A percentile compares a stretch with the other conserved stretches of the same genome.
Evolutionary conservation across 1,139 yeast species (phyloP).

Genomic region (Blastobotrys arbuscula): DNA sequence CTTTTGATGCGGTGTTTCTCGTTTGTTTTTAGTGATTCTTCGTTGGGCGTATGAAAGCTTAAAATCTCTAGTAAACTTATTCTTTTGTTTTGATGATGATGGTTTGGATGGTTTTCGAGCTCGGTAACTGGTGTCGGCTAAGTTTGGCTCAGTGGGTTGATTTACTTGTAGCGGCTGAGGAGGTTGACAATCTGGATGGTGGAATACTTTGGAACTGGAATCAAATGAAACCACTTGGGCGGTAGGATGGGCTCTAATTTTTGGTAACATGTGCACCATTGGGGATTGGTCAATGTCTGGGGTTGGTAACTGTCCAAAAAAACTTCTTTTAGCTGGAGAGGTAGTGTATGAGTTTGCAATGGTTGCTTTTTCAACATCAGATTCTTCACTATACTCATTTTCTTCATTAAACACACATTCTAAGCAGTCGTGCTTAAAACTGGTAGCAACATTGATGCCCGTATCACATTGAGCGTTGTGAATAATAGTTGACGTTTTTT

Average conservation of each 20-base stretch:
- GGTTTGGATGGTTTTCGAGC: too few relatives aligned
- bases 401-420: too few relatives aligned
- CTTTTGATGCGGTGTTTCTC: slow-evolving; percentile 3
- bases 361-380: too few relatives aligned
- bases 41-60: neutral
- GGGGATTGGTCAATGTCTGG: neutral
- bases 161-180: slow-evolving; percentile 2
- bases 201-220: neutral
- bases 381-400: too few relatives aligned
- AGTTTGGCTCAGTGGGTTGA: neutral
- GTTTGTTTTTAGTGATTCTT: slow-evolving; percentile 5
- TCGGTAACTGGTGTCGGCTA: neutral
- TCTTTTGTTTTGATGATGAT: neutral
- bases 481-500: too few relatives aligned
- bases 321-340: too few relatives aligned
- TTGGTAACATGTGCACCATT: neutral
- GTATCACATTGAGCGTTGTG: too few relatives aligned
- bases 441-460: too few relatives aligned
- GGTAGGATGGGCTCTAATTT: too few relatives aligned
- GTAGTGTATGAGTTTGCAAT: too few relatives aligned
- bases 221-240: neutral
- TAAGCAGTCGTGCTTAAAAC: too few relatives aligned
- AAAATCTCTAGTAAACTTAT: neutral
- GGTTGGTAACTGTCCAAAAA: too few relatives aligned
- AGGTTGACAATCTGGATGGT: slow-evolving; percentile 2